Base-by-base conservation (phyloP, 768 basidiomycete species). In the Rhodosporidiobolus odoratus region DNA sequence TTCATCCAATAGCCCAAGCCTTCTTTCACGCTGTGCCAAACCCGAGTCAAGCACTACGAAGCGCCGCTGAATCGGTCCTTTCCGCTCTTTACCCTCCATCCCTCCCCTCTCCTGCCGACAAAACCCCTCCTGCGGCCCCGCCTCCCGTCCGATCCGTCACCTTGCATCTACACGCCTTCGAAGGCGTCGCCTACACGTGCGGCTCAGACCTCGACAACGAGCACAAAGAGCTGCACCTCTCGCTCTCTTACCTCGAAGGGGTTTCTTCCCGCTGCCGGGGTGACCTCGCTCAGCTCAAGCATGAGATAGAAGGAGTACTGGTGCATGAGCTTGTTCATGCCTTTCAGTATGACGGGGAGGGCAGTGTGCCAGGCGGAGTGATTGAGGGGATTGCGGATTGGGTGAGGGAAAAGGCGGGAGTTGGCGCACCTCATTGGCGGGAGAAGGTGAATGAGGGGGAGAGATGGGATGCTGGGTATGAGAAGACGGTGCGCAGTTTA, bases 321-420 rank as follows among this genome's bases (percentile, higher is more conserved):
- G 81, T 84, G 43, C 89, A 89, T 77, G 89, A 91, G 79, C 83
- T 88, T 76, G 89, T 89, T 10, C 90, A 91, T 72, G 90, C 88
- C 76, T 91, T 83, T 77, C 90, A 91, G 76, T 84, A 86, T 79
- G 83, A 89, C 74, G 88, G 83, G 2, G 76, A 80, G 32, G 86
- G 82, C 34, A 84, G 83, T 1, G 52, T 87, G 84, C 88, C 88
- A 0, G 84, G 84, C 2, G 90, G 90, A 3, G 80, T 92, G 57
- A 85, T 89, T 71, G 90, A 92, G 76, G 90, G 90, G 27, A 83
- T 92, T 35, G 90, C 76, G 87, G 90, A 91, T 78, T 91, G 84
- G 79, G 88, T 91, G 41, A 85, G 90, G 64, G 80, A 89, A 40
- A 82, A 83, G 48, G 84, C 85, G 13, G 83, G 82, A 3, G 81